Conservation (phyloP, 495 filamentous ascomycete species). For the Daldinia grandis region DNA sequence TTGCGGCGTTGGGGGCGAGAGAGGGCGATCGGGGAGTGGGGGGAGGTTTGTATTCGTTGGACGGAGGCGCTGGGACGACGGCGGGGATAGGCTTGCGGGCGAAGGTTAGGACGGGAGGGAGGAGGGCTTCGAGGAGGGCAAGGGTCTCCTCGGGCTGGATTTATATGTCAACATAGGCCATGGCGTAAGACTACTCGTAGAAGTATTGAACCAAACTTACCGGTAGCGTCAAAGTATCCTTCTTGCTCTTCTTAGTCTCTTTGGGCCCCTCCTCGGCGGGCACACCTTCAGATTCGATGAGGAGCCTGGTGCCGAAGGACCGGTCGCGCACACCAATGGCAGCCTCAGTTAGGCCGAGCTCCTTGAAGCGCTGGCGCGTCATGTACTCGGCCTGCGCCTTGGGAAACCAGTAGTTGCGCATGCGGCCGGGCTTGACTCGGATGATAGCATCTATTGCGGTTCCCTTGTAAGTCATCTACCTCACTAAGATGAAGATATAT, state of each 20-base stretch:
- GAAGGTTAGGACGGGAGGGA: conserved; percentile 89
- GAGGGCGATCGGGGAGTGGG: conserved; percentile 33
- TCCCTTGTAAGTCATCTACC: background rate
- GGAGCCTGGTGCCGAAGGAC: conserved; percentile 40
- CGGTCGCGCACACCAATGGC: conserved; percentile 55
- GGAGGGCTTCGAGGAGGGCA: conserved; percentile 92
- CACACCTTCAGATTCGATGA: background rate
- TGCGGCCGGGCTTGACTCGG: conserved; percentile 55
- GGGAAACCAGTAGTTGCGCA: conserved; percentile 60
- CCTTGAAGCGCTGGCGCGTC: conserved; percentile 51
- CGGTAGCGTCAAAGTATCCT: conserved; percentile 32
- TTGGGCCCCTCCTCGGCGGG: background rate
- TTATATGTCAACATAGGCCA: background rate
- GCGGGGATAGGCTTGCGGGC: conserved; percentile 66
- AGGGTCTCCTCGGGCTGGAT: conserved; percentile 38
- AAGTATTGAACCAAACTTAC: conserved; percentile 14
- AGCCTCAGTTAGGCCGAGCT: conserved; percentile 50
- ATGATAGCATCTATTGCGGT: conserved; percentile 52
- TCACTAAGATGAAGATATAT: no score
- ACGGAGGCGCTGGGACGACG: conserved; percentile 3
- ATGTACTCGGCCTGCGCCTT: conserved; percentile 55
- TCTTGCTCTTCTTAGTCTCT: conserved; percentile 29
- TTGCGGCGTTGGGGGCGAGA: conserved; percentile 34
- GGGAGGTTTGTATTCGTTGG: conserved; percentile 1
- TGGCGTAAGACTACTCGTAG: background rate